phyloP scores from a whole-genome alignment of 768 basidiomycete genomes.

The Xerocomus brunneocitrinus region DNA sequence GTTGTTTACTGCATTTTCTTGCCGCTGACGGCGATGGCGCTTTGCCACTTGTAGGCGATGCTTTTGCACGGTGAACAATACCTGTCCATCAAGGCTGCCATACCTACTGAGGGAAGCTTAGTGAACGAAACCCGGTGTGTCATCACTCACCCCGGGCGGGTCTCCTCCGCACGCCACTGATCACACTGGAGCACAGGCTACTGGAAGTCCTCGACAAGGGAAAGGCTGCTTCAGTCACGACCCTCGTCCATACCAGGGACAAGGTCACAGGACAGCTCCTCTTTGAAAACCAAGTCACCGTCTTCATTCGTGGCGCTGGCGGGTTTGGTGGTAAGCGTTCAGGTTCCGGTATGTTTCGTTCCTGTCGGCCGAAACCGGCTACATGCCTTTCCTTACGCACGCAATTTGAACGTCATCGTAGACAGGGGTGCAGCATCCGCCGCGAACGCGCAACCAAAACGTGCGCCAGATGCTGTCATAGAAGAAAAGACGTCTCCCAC shows the following conservation, averaged over 20 bases:
- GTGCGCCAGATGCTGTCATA: constrained; percentile 76
- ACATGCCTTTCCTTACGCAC: not conserved
- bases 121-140: constrained; percentile 65
- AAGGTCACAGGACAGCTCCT: constrained; percentile 71
- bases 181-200: constrained; percentile 39
- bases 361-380: constrained; percentile 3
- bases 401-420: constrained; percentile 24
- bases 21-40: not conserved
- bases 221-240: constrained; percentile 89
- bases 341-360: constrained; percentile 57
- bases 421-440: constrained; percentile 91
- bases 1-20: not conserved
- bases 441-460: constrained; percentile 71
- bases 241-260: constrained; percentile 75
- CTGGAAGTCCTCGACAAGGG: constrained; percentile 86
- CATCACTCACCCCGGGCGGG: constrained; percentile 16
- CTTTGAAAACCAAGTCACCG: constrained; percentile 89
- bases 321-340: constrained; percentile 90
- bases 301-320: constrained; percentile 92
- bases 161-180: constrained; percentile 8
- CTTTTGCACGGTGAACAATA: constrained; percentile 98
- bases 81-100: constrained; percentile 76
- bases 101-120: constrained; percentile 81
- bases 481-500: constrained; percentile 81
- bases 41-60: constrained; percentile 58